Conservation (phyloP, 352 stramenopile species). For the Pilasporangium apinafurcum region DNA sequence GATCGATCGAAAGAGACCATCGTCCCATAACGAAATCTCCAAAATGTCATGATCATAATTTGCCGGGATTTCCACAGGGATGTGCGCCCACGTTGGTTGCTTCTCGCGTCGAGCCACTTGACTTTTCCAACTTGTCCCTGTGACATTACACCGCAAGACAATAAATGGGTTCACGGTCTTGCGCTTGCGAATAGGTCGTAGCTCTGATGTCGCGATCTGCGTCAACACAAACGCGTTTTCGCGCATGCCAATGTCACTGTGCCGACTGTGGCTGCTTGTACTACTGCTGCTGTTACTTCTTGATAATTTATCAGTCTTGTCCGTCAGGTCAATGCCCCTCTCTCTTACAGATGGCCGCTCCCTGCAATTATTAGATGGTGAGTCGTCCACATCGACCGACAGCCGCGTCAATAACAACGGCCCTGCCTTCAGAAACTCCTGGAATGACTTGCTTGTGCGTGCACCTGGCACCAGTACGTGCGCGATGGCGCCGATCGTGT, state of each 20-base stretch:
- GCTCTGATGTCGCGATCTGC: slow-evolving; percentile 27
- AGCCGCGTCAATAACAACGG: slow-evolving; percentile 8
- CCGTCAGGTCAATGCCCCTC: too few species aligned
- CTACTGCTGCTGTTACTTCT: slow-evolving; percentile 9
- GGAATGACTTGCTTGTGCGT: slow-evolving; percentile 24
- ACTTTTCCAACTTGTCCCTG: slow-evolving; percentile 35
- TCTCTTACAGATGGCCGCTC: too few species aligned
- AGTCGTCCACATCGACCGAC: slow-evolving; percentile 17
- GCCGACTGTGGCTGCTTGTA: slow-evolving; percentile 2
- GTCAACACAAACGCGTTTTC: slow-evolving; percentile 22
- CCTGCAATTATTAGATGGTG: too few species aligned
- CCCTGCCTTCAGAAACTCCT: slow-evolving; percentile 23
- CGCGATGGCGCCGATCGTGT: slow-evolving; percentile 28
- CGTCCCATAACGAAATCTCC: slow-evolving; percentile 65
- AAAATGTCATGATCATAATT: slow-evolving; percentile 25
- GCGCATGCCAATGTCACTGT: slow-evolving; percentile 10
- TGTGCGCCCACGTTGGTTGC: slow-evolving; percentile 33
- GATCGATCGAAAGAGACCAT: slow-evolving; percentile 49
- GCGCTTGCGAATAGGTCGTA: slow-evolving; percentile 43
- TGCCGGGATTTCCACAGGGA: slow-evolving; percentile 29
- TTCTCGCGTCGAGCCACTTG: slow-evolving; percentile 26
- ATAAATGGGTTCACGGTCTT: slow-evolving; percentile 58
- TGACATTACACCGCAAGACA: slow-evolving; percentile 22
- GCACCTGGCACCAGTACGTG: slow-evolving; percentile 34
- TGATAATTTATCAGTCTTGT: too few species aligned